A percentile compares a stretch with the other conserved stretches of the same genome.
These are phyloP conservation scores for Asparagopsis taxiformis DNA, from an alignment of 31 red algal genomes.

Conservation along the genomic window DNA sequence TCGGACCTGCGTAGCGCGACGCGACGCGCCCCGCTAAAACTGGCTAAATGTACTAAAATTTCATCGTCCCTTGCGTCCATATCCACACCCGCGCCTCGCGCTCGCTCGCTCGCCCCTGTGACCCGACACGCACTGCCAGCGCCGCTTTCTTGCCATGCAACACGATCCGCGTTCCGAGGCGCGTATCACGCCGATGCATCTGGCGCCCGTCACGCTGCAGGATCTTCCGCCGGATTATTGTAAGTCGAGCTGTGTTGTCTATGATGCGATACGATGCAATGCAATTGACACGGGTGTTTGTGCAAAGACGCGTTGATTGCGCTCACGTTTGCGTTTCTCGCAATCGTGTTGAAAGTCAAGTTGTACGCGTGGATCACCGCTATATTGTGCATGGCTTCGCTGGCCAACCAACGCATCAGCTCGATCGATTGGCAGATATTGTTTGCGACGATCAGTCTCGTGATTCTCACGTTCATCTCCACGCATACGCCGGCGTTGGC, in stretches of 20 bases:
- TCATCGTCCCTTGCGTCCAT: no score
- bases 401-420: slow-evolving; percentile 43
- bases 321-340: slow-evolving; percentile 37
- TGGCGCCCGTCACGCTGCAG: no score
- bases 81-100: no score
- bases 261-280: background rate
- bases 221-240: no score
- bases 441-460: slow-evolving; percentile 16
- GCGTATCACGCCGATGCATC: no score
- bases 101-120: no score
- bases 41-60: no score
- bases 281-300: background rate
- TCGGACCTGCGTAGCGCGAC: no score
- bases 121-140: no score
- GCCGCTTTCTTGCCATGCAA: no score
- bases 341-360: slow-evolving; percentile 21
- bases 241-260: background rate
- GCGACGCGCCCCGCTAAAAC: no score
- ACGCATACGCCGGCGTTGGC: slow-evolving; percentile 17
- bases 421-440: slow-evolving; percentile 23
- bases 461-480: slow-evolving; percentile 48
- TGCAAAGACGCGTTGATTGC: slow-evolving; percentile 31
- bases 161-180: no score
- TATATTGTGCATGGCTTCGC: slow-evolving; percentile 34
- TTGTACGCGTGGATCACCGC: slow-evolving; percentile 37